Evolutionary conservation across 352 stramenopile species (phyloP).

Genomic region (Phytophthora constricta): DNA sequence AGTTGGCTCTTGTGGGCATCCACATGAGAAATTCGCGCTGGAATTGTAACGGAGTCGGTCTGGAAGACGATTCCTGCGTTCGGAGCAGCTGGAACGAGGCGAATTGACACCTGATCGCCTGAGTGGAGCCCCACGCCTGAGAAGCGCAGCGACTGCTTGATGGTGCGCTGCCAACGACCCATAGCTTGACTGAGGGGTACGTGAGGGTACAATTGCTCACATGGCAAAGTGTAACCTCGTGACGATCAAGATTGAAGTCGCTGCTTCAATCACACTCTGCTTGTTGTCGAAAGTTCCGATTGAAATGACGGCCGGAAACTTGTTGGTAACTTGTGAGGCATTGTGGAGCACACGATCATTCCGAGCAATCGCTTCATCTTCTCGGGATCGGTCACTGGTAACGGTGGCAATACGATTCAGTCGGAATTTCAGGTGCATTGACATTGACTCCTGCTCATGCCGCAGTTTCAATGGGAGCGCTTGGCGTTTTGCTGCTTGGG

Average conservation of each 20-base stretch:
- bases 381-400: not conserved
- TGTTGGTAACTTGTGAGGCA: no score
- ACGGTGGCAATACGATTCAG: not conserved
- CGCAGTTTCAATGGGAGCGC: no score
- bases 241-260: no score
- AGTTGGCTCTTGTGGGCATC: constrained; percentile 53
- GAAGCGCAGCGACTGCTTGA: constrained; percentile 56
- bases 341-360: not conserved
- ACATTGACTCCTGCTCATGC: no score
- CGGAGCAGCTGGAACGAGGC: constrained; percentile 38
- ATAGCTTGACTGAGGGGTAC: constrained; percentile 1
- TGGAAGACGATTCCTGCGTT: constrained; percentile 49
- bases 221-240: no score
- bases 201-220: constrained; percentile 27
- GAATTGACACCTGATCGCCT: constrained; percentile 39
- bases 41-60: constrained; percentile 15
- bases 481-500: no score
- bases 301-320: no score
- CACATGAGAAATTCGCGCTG: constrained; percentile 43
- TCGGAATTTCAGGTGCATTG: no score
- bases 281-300: no score
- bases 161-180: constrained; percentile 50
- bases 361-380: not conserved
- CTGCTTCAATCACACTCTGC: no score
- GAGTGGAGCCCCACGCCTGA: constrained; percentile 69